These are phyloP conservation scores for Phanerochaete sordida DNA, from an alignment of 768 basidiomycete species.

Conservation along the genomic window DNA sequence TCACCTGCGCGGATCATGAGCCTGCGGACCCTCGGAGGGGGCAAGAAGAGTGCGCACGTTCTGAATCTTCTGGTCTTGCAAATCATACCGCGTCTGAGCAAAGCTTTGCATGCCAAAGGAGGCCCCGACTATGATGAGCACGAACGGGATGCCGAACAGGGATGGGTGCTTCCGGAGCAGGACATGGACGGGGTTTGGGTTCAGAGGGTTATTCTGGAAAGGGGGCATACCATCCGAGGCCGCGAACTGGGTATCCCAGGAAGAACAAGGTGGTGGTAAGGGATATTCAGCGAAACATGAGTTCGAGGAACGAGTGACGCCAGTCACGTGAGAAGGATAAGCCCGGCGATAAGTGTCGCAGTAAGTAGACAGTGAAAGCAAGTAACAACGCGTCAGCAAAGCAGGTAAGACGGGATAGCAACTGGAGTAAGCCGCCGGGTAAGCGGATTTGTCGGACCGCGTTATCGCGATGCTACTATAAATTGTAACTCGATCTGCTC, in stretches of 20 bases:
- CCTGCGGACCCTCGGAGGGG: background rate
- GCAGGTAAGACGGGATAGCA: too few relatives aligned
- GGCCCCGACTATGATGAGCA: conserved; percentile 79
- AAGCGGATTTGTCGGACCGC: background rate
- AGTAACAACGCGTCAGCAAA: background rate
- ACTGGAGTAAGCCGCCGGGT: background rate
- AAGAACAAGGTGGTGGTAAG: background rate
- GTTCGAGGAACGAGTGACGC: background rate
- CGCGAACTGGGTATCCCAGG: background rate
- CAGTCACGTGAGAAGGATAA: background rate
- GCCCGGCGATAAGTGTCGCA: background rate
- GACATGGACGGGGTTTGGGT: conserved; percentile 35
- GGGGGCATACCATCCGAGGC: conserved; percentile 37
- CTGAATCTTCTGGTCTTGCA: conserved; percentile 76
- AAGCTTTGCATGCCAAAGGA: conserved; percentile 81
- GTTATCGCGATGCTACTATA: background rate
- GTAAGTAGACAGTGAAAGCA: background rate
- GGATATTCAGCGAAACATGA: too few relatives aligned
- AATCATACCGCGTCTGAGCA: conserved; percentile 89
- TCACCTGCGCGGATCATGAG: conserved; percentile 42
- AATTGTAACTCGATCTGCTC: background rate
- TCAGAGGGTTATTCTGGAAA: conserved; percentile 48
- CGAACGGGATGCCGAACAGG: conserved; percentile 84
- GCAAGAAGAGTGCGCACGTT: conserved; percentile 37
- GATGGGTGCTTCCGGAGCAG: conserved; percentile 58